phyloP scores from a whole-genome alignment of 139 green algal species.

The Chlamydomonas urium region DNA sequence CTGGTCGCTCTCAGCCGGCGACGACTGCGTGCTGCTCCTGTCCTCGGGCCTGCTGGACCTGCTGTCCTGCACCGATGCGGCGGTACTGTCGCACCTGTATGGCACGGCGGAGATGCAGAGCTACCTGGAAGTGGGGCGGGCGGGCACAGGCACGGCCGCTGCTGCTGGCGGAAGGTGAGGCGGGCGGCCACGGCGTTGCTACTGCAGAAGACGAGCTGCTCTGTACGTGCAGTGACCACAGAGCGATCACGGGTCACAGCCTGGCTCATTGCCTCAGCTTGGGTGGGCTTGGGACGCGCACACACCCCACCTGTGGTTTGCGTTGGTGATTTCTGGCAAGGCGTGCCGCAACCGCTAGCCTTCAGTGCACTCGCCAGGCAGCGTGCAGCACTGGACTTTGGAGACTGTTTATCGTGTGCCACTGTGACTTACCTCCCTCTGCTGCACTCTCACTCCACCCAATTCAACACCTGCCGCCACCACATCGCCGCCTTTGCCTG shows the following conservation, averaged over 20 bases:
- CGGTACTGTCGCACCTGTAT: not conserved
- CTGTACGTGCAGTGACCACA: no score
- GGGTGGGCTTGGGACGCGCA: not conserved
- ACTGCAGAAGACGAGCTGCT: not conserved
- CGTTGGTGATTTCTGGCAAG: no score
- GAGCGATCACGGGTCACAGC: no score
- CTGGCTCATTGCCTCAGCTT: not conserved
- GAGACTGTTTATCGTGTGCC: not conserved
- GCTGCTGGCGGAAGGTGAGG: not conserved
- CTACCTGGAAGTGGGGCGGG: not conserved
- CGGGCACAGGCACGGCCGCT: not conserved
- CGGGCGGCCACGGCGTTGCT: not conserved
- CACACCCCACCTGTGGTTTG: no score
- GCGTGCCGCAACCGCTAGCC: not conserved
- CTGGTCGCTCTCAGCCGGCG: not conserved
- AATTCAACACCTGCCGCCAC: no score
- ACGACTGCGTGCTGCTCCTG: not conserved
- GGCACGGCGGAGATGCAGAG: not conserved
- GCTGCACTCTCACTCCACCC: not conserved
- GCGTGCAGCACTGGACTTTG: not conserved
- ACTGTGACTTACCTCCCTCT: not conserved
- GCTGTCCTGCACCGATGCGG: not conserved
- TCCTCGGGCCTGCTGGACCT: slow-evolving; percentile 1
- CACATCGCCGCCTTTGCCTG: no score
- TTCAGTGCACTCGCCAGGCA: not conserved